Evolutionary conservation across 805 yeast species (phyloP), one percentile per base, ranked within the genome.

Genomic region (Candida sakaeoensis): DNA sequence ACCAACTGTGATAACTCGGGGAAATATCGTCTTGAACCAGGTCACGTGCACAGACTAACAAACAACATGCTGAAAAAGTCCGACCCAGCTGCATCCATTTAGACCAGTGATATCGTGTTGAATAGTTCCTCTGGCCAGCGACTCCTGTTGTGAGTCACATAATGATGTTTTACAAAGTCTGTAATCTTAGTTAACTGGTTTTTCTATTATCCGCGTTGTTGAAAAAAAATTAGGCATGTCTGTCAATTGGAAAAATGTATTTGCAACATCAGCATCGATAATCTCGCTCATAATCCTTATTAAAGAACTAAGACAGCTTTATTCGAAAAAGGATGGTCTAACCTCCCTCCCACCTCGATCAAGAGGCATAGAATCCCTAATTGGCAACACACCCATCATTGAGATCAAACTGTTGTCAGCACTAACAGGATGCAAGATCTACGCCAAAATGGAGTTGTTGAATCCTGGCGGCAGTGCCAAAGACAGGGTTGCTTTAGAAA

Each of bases 381-480:
- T 91, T 15, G 99, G 99, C 0, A 80, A 89, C 58, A 91, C 99
- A 1, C 96, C 96, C 1, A 54, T 91, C 59, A 80, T 91, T 13
- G 75, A 76, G 46, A 74, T 91, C 33, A 74, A 76, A 47, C 82
- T 95, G 0, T 68, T 91, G 9, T 80, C 93, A 1, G 60, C 68
- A 10, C 60, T 72, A 9, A 87, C 96, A 0, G 95, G 95, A 0
- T 82, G 91, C 54, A 81, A 84, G 30, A 77, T 91, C 3, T 86
- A 79, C 57, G 98, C 95, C 26, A 91, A 91, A 54, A 57, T 90
- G 45, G 99, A 91, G 58, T 65, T 87, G 40, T 60, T 72, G 46
- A 93, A 91, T 53, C 97, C 98, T 0, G 99, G 91, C 1, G 98
- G 98, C 0, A 84, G 95, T 37, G 95, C 98, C 4, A 91, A 91